These are phyloP conservation scores for Colletotrichum sp. DNA, from an alignment of 2,329 filamentous ascomycete genomes.

Conservation along the genomic window DNA sequence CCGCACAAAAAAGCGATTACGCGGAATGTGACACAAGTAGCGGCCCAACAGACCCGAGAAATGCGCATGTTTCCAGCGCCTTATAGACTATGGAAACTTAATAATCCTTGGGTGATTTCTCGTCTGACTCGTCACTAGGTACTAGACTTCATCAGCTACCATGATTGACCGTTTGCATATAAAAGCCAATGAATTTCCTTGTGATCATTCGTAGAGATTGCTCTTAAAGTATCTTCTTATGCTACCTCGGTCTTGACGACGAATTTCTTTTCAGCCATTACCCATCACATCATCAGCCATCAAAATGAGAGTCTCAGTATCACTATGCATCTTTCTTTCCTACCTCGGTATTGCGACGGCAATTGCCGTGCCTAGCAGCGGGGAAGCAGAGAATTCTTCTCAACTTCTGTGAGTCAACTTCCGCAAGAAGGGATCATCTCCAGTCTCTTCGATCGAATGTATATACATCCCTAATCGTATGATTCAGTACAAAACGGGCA, in stretches of 20 bases:
- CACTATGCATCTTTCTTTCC: neutral
- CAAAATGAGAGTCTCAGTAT: neutral
- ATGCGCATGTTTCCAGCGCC: neutral
- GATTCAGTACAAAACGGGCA: neutral
- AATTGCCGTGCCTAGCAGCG: neutral
- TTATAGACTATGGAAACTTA: neutral
- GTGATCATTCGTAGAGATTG: neutral
- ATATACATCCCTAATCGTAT: neutral
- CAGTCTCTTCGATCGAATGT: neutral
- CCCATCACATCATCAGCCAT: neutral
- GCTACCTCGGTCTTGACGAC: neutral
- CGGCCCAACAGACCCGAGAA: neutral
- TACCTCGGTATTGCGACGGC: neutral
- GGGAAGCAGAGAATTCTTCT: neutral
- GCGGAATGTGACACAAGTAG: neutral
- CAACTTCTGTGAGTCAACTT: neutral
- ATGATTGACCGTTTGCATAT: neutral
- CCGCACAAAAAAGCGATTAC: neutral
- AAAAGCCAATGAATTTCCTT: neutral
- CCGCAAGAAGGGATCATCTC: neutral
- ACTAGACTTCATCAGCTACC: neutral
- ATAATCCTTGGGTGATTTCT: neutral
- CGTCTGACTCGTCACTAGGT: neutral
- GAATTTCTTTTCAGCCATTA: neutral
- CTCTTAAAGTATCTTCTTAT: rapidly evolving